Evolutionary conservation across 148 eudicot species (phyloP).

Genomic region (Chenopodium suecicum): DNA sequence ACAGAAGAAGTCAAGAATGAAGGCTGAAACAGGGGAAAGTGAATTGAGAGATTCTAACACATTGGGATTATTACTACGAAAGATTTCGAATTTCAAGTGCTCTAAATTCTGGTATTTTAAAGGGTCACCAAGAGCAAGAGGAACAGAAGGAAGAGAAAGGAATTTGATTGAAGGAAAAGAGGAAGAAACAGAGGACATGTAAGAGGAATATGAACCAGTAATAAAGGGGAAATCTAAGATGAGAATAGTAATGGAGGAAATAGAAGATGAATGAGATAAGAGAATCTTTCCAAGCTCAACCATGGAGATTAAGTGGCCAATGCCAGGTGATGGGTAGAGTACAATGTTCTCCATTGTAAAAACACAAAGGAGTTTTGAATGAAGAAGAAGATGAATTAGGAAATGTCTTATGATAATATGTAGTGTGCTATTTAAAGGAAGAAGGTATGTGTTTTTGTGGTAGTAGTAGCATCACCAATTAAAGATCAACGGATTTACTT

Average conservation of each 20-base stretch:
- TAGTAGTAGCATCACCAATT: no score
- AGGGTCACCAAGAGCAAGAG: conserved; percentile 19
- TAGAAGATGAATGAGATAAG: conserved; percentile 29
- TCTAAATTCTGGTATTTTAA: conserved; percentile 17
- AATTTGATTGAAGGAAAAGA: conserved; percentile 45
- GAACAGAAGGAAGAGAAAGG: conserved; percentile 37
- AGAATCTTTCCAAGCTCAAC: conserved; percentile 54
- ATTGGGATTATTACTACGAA: conserved; percentile 29
- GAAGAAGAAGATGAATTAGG: no score
- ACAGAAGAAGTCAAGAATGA: conserved; percentile 48
- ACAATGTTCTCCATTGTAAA: conserved; percentile 13
- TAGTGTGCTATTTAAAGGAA: no score
- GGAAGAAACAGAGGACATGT: conserved; percentile 34
- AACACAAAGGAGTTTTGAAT: no score
- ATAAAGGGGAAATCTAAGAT: conserved; percentile 25
- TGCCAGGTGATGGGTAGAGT: conserved; percentile 49
- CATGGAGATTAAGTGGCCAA: conserved; percentile 62
- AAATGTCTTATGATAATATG: no score
- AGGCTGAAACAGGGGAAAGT: conserved; percentile 30
- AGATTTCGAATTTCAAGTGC: conserved; percentile 23
- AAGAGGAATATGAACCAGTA: conserved; percentile 25
- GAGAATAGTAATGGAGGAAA: conserved; percentile 37
- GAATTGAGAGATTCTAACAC: conserved; percentile 30
- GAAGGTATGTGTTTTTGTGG: no score
- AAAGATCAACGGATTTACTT: no score